Base-by-base conservation (phyloP, 139 green algal genomes). In the Closterium sp. region DNA sequence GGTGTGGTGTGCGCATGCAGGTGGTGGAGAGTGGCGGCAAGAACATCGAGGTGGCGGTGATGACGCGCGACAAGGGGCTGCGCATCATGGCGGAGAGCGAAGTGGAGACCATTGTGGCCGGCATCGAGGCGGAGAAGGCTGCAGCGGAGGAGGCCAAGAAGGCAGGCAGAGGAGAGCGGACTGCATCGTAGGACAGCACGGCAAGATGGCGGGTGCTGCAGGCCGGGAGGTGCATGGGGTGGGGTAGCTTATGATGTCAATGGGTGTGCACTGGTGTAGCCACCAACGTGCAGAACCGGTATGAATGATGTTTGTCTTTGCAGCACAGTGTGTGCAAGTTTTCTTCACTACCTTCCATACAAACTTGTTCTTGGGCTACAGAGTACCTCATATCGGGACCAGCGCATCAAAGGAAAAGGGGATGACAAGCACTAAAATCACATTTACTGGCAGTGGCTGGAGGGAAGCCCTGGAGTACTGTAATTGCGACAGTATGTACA, bases 11-110 rank as follows among this genome's bases (percentile, higher is more conserved):
- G 30, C n/a, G 83, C 25, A 23, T 33, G 21, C 90, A 93, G 90
- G 88, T 93, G 36, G 95, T 97, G 89, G 95, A 98, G 43, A 92
- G 91, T 33, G 94, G 91, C 43, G 91, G 92, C 89, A 96, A 96
- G 84, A 98, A 97, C 91, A 95, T 97, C 21, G 96, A 98, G 93
- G 88, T 99, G 25, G 97, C 97, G 31, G 96, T 99, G n/a, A 96
- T 98, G 95, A 95, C 95, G 43, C 93, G 94, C 31, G 87, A 89
- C 23, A 12, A 84, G 76, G 89, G 90, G 2, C 84, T 94, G 36
- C 88, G 33, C 33, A 85, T 92, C 34, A 25, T 94, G 33, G 34
- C n/a, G 4, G 92, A 94, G 33, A 86, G 23, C 19, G 84, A 94
- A 33, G 92, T 94, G 23, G 92, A 94, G 84, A 90, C 33, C 3